Evolutionary conservation across 2,329 filamentous ascomycete genomes (phyloP), one percentile per base, ranked within the genome.

Genomic region (Mycocentrospora acerina): DNA sequence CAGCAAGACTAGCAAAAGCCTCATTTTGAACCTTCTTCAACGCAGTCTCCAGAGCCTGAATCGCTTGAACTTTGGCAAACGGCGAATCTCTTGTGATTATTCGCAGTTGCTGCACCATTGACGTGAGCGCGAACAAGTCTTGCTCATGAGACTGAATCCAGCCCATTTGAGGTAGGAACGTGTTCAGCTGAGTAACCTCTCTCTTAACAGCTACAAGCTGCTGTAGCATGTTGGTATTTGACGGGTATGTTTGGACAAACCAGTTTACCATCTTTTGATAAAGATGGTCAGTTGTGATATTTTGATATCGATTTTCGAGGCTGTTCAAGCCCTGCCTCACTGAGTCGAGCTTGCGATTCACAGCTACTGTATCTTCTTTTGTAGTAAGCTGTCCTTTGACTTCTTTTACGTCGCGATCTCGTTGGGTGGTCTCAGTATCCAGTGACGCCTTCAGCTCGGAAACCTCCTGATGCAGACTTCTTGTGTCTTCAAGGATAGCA

Each of bases 261-360:
- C 48, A 53, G n/a, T 45, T 32, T 1, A 51, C 48, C 47, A 62
- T 62, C 29, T 42, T 40, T 13, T 53, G 49, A 28, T 55, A 29
- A 8, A 60, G 15, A 7, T 53, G 39, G 12, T 51, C 51, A 0
- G 58, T 58, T 7, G 35, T 46, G 19, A 62, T 59, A 12, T 61
- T 62, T n/a, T 59, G 42, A 17, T 54, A 61, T 18, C 55, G 55
- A 13, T 37, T 22, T 16, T 57, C 43, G 2, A 62, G 33, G 8
- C 26, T 41, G 7, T 37, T 44, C 1, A 56, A 13, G 9, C 45
- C 35, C 18, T 30, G 15, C 13, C n/a, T 37, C 3, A 55, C 29
- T 3, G 9, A 14, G 17, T 50, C 44, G 3, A 42, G 27, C 7
- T 37, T 26, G 12, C 31, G 25, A 4, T 29, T 29, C 2, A 34